Conservation (phyloP, 2,329 filamentous ascomycete species). For the Corynespora cassiicola region DNA sequence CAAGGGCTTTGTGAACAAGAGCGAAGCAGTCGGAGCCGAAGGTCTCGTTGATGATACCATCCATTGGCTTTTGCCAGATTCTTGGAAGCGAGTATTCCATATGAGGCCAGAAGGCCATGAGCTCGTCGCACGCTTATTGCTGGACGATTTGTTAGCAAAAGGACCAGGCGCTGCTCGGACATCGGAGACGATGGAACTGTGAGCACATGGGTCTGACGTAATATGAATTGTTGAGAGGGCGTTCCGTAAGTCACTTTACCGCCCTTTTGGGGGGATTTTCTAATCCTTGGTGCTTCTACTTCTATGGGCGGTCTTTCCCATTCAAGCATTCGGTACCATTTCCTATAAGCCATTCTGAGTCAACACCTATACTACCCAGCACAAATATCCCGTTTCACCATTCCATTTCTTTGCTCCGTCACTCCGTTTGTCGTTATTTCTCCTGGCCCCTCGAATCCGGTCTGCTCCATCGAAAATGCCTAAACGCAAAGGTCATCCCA, state of each 20-base stretch:
- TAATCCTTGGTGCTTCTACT: too few relatives aligned
- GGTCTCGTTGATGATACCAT: conserved; percentile 28
- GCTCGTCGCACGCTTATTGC: conserved; percentile 27
- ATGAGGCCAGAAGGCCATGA: conserved; percentile 29
- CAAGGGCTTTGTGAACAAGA: conserved; percentile 30
- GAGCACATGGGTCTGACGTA: not conserved
- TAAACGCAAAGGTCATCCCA: conserved; percentile 3
- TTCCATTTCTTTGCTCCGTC: too few relatives aligned
- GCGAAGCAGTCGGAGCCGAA: conserved; percentile 10
- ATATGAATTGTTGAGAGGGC: too few relatives aligned
- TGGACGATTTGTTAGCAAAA: conserved; percentile 19
- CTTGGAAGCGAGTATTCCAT: conserved; percentile 40
- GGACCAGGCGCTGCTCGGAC: not conserved
- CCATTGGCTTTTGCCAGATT: conserved; percentile 38
- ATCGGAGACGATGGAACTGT: conserved; percentile 12
- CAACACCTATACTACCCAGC: too few relatives aligned
- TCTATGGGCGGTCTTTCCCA: too few relatives aligned
- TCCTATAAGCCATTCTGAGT: too few relatives aligned
- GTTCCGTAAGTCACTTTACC: too few relatives aligned
- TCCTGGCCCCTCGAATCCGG: too few relatives aligned
- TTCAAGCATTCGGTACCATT: too few relatives aligned
- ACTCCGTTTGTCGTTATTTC: too few relatives aligned
- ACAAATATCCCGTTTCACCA: not conserved
- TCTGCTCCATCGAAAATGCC: too few relatives aligned
- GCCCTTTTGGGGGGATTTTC: too few relatives aligned